A percentile compares a stretch with the other conserved stretches of the same genome.
phyloP scores from a whole-genome alignment of 2,329 filamentous ascomycete genomes.

The Paecilomyces formosus region DNA sequence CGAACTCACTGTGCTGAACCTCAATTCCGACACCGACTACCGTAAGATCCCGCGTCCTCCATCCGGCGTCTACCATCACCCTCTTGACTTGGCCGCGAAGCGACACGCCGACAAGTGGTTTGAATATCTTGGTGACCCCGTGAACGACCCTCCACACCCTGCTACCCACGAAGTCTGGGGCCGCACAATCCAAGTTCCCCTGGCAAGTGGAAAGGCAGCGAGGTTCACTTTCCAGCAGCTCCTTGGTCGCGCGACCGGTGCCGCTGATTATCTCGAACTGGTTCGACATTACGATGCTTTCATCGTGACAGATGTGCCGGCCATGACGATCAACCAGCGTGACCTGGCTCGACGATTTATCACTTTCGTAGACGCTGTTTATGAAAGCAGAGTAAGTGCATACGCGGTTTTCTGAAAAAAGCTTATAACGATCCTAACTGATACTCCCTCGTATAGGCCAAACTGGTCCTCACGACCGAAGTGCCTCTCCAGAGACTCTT shows the following conservation, averaged over 20 bases:
- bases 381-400: conserved; percentile 57
- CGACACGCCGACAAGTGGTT: conserved; percentile 94
- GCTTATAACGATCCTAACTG: background rate
- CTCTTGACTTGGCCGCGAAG: conserved; percentile 67
- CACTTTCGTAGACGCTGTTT: conserved; percentile 94
- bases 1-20: conserved; percentile 79
- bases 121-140: conserved; percentile 78
- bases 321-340: conserved; percentile 78
- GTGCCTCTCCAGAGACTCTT: conserved; percentile 83
- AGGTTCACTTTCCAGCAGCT: conserved; percentile 91
- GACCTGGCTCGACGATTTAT: conserved; percentile 91
- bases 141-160: conserved; percentile 64
- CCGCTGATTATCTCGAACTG: conserved; percentile 91
- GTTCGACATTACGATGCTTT: conserved; percentile 87
- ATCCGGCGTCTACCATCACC: conserved; percentile 88
- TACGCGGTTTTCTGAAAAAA: background rate
- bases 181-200: conserved; percentile 76
- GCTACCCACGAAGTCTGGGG: conserved; percentile 88
- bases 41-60: conserved; percentile 91
- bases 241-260: conserved; percentile 79
- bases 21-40: conserved; percentile 93
- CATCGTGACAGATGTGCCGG: conserved; percentile 81
- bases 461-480: conserved; percentile 85
- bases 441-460: conserved; percentile 57
- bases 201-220: conserved; percentile 78